These are phyloP conservation scores for Aureobasidium sp. DNA, from an alignment of 2,329 filamentous ascomycete genomes.

Conservation along the genomic window DNA sequence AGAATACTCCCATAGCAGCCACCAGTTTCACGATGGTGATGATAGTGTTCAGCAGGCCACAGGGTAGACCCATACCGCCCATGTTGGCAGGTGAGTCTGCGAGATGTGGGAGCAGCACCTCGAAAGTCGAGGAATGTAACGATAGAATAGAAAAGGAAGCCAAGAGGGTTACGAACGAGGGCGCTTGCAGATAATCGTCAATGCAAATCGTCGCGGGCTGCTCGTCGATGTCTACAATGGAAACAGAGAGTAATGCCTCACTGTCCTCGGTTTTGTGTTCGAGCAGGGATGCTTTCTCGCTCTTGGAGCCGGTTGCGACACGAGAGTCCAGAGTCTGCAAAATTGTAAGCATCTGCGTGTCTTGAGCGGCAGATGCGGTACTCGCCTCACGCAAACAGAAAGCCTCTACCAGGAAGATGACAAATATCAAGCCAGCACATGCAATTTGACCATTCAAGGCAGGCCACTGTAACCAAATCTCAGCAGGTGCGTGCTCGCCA, in stretches of 20 bases:
- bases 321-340: neutral
- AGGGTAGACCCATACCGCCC: conserved; percentile 41
- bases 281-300: conserved; percentile 43
- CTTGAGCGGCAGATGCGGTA: neutral
- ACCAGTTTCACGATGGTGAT: conserved; percentile 37
- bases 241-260: neutral
- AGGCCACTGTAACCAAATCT: conserved; percentile 38
- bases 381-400: conserved; percentile 37
- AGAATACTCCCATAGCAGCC: conserved; percentile 35
- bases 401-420: conserved; percentile 35
- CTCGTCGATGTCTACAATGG: conserved; percentile 21
- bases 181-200: conserved; percentile 39
- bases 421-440: conserved; percentile 36
- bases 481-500: conserved; percentile 31
- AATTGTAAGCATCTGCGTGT: conserved; percentile 2
- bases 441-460: conserved; percentile 39
- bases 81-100: conserved; percentile 39
- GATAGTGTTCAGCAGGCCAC: conserved; percentile 37
- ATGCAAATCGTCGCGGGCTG: conserved; percentile 36
- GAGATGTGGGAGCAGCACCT: conserved; percentile 42
- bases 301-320: conserved; percentile 29
- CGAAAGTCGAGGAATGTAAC: conserved; percentile 50
- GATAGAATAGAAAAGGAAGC: conserved; percentile 48
- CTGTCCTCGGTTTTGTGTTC: conserved; percentile 22
- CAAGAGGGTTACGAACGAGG: conserved; percentile 40